Percentiles rank a stretch among this genome's conserved stretches.
Evolutionary conservation across 2,329 filamentous ascomycete genomes (phyloP).

Genomic region (Gnomoniopsis sp.): DNA sequence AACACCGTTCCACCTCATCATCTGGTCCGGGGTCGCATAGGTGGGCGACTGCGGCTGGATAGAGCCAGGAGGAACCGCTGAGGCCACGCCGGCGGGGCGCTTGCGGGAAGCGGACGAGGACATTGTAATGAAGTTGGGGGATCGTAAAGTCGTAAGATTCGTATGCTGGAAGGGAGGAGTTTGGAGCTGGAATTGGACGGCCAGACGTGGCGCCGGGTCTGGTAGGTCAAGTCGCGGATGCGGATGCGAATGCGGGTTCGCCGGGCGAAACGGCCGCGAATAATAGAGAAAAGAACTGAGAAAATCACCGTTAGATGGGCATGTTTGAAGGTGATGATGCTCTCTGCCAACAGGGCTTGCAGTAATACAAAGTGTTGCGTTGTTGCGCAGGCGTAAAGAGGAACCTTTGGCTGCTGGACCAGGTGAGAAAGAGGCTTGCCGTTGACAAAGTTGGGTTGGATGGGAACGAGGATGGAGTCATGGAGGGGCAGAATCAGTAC

Average conservation of each 20-base stretch:
- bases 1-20: slow-evolving; percentile 42
- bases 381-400: too few species aligned
- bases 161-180: not conserved
- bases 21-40: slow-evolving; percentile 46
- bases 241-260: too few species aligned
- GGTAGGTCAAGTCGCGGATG: too few species aligned
- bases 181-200: too few species aligned
- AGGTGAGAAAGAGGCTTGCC: too few species aligned
- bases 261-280: not conserved
- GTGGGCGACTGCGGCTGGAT: slow-evolving; percentile 47
- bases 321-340: too few species aligned
- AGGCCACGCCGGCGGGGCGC: slow-evolving; percentile 63
- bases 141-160: not conserved
- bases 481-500: not conserved
- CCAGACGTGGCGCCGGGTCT: too few species aligned
- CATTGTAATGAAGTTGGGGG: slow-evolving; percentile 19
- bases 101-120: slow-evolving; percentile 56
- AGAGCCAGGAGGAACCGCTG: slow-evolving; percentile 52
- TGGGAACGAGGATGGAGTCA: too few species aligned
- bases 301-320: not conserved
- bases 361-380: not conserved
- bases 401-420: too few species aligned
- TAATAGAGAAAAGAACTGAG: not conserved
- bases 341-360: too few species aligned
- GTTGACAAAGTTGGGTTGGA: too few species aligned